These are phyloP conservation scores for Leucocoprinus leucothites DNA, from an alignment of 768 basidiomycete species.

Conservation along the genomic window DNA sequence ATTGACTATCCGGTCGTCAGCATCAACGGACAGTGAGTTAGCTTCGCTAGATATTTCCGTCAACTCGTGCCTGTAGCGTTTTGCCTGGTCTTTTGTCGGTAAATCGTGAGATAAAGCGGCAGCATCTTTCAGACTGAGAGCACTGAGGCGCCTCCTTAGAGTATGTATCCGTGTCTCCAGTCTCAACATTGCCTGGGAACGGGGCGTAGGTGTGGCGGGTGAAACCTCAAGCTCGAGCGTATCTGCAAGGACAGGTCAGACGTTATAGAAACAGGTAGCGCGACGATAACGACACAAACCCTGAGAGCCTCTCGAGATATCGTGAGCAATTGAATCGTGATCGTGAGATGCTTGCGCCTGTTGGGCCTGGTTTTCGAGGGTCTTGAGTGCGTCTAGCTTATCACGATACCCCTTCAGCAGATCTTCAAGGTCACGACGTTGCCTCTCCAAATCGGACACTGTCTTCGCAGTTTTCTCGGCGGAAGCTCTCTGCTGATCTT, in stretches of 20 bases:
- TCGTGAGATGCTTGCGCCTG: not conserved
- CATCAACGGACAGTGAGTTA: conserved; percentile 40
- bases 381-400: conserved; percentile 2
- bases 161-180: conserved; percentile 48
- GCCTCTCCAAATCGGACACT: conserved; percentile 10
- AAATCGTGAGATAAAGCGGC: conserved; percentile 47
- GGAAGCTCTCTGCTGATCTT: conserved; percentile 17
- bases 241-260: conserved; percentile 35
- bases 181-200: conserved; percentile 38
- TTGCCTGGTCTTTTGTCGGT: conserved; percentile 47
- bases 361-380: not conserved
- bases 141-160: conserved; percentile 58
- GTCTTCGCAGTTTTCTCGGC: conserved; percentile 11
- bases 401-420: conserved; percentile 6
- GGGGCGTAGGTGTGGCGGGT: conserved; percentile 28
- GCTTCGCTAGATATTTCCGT: conserved; percentile 42
- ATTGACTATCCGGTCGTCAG: conserved; percentile 39
- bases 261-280: not conserved
- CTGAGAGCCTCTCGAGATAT: not conserved
- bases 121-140: conserved; percentile 55
- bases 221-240: conserved; percentile 49
- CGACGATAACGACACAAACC: too few species aligned
- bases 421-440: conserved; percentile 9
- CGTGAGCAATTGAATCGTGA: not conserved
- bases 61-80: conserved; percentile 47